A percentile compares a stretch with the other conserved stretches of the same genome.
Conservation (phyloP, 345 rosid species). For the Trapa incisa region DNA sequence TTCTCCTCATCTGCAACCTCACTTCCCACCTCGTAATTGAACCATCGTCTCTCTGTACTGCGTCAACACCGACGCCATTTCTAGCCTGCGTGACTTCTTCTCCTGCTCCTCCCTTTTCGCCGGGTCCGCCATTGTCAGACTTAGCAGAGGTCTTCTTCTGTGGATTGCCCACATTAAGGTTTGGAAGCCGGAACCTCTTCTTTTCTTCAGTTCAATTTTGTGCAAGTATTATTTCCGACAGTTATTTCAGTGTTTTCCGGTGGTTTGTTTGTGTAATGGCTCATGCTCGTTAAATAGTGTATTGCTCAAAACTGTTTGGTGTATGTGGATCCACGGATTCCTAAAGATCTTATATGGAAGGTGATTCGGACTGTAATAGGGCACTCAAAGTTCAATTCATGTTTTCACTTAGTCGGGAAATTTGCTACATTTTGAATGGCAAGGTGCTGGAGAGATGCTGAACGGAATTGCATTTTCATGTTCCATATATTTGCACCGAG, state of each 20-base stretch:
- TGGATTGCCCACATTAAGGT: conserved; percentile 2
- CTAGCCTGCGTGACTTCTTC: not conserved
- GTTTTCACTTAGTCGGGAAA: not conserved
- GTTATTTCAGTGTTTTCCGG: not conserved
- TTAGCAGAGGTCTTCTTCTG: not conserved
- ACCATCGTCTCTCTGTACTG: not conserved
- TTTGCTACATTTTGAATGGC: not conserved
- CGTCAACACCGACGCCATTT: not conserved
- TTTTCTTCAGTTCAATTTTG: too few species aligned
- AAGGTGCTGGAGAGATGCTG: not conserved
- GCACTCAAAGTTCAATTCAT: not conserved
- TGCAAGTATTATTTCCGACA: too few species aligned
- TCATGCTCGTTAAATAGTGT: not conserved
- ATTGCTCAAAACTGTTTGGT: not conserved
- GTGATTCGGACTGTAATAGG: not conserved
- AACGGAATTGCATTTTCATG: not conserved
- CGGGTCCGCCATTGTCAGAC: not conserved
- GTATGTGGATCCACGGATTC: not conserved
- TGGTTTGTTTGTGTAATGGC: not conserved
- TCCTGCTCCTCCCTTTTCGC: not conserved
- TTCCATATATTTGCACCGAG: too few species aligned
- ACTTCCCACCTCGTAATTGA: not conserved
- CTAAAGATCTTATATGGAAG: not conserved
- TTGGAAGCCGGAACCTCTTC: not conserved
- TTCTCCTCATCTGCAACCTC: too few species aligned